phyloP scores from a whole-genome alignment of 768 basidiomycete genomes.

The Tricholoma flavovirens region DNA sequence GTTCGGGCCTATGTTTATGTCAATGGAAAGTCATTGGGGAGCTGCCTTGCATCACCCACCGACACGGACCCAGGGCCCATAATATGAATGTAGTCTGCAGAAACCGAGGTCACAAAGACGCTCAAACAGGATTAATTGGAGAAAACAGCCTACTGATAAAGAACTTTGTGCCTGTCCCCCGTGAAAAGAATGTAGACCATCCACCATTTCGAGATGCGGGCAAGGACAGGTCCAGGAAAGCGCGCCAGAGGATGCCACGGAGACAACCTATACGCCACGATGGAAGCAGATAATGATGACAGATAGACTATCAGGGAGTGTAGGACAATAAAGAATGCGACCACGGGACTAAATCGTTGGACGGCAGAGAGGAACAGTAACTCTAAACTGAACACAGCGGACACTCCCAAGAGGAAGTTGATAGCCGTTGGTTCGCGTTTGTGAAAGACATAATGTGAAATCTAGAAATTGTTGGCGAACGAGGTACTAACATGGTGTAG shows the following conservation, averaged over 20 bases:
- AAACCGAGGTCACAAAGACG: not conserved
- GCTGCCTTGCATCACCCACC: constrained; percentile 15
- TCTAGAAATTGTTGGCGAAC: not conserved
- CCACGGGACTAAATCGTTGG: not conserved
- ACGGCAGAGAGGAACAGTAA: not conserved
- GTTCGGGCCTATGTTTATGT: constrained; percentile 27
- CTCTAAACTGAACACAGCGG: not conserved
- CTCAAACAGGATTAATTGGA: not conserved
- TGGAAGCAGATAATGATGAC: not conserved
- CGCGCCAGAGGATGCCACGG: not conserved
- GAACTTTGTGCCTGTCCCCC: not conserved
- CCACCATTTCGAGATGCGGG: not conserved
- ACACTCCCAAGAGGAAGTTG: not conserved
- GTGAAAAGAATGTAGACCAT: not conserved
- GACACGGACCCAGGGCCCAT: constrained; percentile 28
- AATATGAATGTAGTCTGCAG: constrained; percentile 20
- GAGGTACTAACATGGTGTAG: not conserved
- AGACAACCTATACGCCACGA: not conserved
- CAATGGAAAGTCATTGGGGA: not conserved
- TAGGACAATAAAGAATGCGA: not conserved
- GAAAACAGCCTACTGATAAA: not conserved
- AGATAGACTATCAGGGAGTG: not conserved
- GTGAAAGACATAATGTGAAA: not conserved
- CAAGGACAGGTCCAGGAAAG: not conserved
- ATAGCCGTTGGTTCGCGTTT: not conserved